Base-by-base conservation (phyloP, 2,329 filamentous ascomycete genomes). In the Sporothrix brunneoviolacea region DNA sequence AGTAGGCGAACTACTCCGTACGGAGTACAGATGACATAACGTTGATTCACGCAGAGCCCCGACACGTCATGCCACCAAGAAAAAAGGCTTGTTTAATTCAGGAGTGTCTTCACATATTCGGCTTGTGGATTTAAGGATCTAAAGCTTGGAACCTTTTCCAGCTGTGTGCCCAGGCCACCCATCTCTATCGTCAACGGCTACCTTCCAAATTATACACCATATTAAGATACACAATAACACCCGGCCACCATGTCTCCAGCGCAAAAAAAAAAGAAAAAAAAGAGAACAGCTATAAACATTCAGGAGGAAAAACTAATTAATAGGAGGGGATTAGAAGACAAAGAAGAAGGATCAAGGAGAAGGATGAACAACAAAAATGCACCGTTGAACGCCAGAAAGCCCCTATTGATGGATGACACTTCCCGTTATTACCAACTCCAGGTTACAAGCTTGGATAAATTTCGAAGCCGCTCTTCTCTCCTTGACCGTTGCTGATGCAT, bases 201-300 rank as follows among this genome's bases (percentile, higher is more conserved):
- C 30, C 30, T 21, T 6, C 24, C n/a, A 40, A 48, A 43, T 27
- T 38, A 56, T 56, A 56, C 50, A 53, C 44, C 39, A 19, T 56
- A 54, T 50, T 50, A 54, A 35, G 38, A 53, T 53, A 50, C 46
- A 48, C 22, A 30, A 32, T 32, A 44, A 48, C 36, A 39, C 38
- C 52, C 35, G 3, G 21, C 36, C 33, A 12, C 22, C 42, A 16
- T 36, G 15, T 47, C 30, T 38, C 30, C 32, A 30, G 24, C 41
- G 41, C 39, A 44, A 28, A 41, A 52, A 33, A 28, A 19, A 39
- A 36, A 37, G 19, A 30, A 40, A 16, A 36, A 38, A 41, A 41
- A 35, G 30, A 27, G 24, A 50, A 37, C 28, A 36, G 42, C 42
- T 36, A 30, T 47, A 22, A 43, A 22, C 30, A 43, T 30, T 35